Base-by-base conservation (phyloP, 2,329 filamentous ascomycete genomes). In the Colletotrichum caudatum region DNA sequence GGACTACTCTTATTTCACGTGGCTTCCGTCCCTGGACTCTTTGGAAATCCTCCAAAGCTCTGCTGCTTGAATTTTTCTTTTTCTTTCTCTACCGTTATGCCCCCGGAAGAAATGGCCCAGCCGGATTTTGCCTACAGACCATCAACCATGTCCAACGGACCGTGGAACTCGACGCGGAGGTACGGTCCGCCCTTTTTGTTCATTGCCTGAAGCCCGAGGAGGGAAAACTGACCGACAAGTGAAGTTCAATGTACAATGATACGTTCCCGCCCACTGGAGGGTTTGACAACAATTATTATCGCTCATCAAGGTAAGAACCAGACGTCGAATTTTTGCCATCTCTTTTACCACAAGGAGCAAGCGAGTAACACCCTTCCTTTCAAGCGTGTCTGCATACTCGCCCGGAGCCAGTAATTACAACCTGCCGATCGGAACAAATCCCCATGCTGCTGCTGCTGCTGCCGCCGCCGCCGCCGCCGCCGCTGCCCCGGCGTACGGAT, bases 141-240 rank as follows among this genome's bases (percentile, higher is more conserved):
- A 74, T 77, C 85, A 75, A 80, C 80, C 76, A 82, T 83, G 78
- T 80, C 84, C 73, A 83, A 82, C 78, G 82, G 84, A 75, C 82
- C 84, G 69, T 88, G 86, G 86, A 83, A 83, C 74, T 78, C 84
- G 74, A 81, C 83, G 75, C 85, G 84, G 81, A 89, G 86, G 87
- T 89, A 84, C 83, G 85, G 80, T 78, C 71, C 76, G 59, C 69
- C 72, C 54, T 72, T 41, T n/a, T 51, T 48, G n/a, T 48, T 50
- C 35, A 56, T 26, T 71, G 39, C 60, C 53, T 58, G 37, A 53
- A 41, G 37, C 41, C 70, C 53, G 29, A 71, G 56, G 69, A 48
- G 50, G 59, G 51, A 60, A 53, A 58, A 73, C 75, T 76, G 70
- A 74, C 73, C 33, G 33, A 56, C 41, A 46, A 57, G 57, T 68